Percentiles rank a stretch among this genome's conserved stretches.
phyloP scores from a whole-genome alignment of 1,139 yeast species.

The Geotrichum siamense region DNA sequence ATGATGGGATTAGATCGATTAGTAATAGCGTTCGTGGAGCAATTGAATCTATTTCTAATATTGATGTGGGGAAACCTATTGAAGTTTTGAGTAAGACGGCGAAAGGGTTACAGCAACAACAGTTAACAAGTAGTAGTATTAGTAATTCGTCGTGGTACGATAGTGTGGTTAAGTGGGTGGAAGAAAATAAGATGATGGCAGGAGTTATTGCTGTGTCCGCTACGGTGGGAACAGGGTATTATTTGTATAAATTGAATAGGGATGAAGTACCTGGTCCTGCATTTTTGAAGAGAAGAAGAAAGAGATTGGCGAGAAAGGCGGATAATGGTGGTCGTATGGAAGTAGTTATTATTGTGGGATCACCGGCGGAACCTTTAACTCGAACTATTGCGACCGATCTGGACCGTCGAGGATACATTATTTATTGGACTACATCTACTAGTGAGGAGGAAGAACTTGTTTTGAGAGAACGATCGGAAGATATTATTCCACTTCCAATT shows the following conservation, averaged over 20 bases:
- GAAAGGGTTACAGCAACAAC: too few species aligned
- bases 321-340: constrained; percentile 68
- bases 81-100: too few species aligned
- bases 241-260: constrained; percentile 19
- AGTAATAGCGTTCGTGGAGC: constrained; percentile 11
- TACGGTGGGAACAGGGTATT: constrained; percentile 23
- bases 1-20: constrained; percentile 11
- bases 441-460: constrained; percentile 56
- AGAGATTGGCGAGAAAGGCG: constrained; percentile 55
- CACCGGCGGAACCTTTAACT: constrained; percentile 70
- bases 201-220: constrained; percentile 24
- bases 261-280: constrained; percentile 17
- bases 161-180: constrained; percentile 23
- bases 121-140: too few species aligned
- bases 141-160: too few species aligned
- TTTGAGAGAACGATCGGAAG: constrained; percentile 46
- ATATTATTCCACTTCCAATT: constrained; percentile 49
- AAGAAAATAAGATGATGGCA: constrained; percentile 25
- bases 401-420: constrained; percentile 72
- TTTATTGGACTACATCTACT: constrained; percentile 64
- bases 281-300: constrained; percentile 17
- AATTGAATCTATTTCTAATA: constrained; percentile 8
- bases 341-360: constrained; percentile 66
- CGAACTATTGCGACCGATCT: constrained; percentile 64
- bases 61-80: constrained; percentile 5